A percentile compares a stretch with the other conserved stretches of the same genome.
phyloP scores from a whole-genome alignment of 257 asterid species.

The Capsicum pubescens region DNA sequence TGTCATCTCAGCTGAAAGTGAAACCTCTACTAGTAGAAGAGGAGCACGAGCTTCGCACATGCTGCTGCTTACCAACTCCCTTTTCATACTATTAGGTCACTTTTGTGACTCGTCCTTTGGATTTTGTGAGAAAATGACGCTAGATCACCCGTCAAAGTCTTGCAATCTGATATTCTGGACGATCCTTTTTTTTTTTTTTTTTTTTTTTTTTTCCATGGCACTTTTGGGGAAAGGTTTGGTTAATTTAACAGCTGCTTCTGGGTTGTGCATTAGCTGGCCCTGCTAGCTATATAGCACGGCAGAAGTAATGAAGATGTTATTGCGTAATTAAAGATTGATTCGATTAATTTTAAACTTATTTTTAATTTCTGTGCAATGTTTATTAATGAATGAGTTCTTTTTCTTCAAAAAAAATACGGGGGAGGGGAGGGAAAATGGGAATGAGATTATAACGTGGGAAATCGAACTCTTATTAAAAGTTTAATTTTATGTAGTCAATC shows the following conservation, averaged over 20 bases:
- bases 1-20: slow-evolving; percentile 8
- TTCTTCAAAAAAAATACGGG: too few species aligned
- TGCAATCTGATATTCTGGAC: background rate
- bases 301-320: background rate
- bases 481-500: too few species aligned
- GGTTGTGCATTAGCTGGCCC: background rate
- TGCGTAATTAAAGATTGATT: too few species aligned
- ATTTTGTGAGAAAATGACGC: background rate
- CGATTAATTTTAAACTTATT: too few species aligned
- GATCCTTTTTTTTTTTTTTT: too few species aligned
- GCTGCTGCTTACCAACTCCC: background rate
- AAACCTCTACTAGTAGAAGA: background rate
- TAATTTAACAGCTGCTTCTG: slow-evolving; percentile 1
- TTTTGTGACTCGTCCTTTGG: background rate
- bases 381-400: too few species aligned
- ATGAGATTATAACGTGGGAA: too few species aligned
- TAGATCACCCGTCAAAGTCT: background rate
- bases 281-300: background rate
- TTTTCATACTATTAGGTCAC: too few species aligned
- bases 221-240: background rate
- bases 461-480: too few species aligned
- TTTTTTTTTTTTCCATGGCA: too few species aligned
- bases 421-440: too few species aligned
- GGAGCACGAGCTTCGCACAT: slow-evolving; percentile 21
- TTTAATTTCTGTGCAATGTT: too few species aligned